These are phyloP conservation scores for Stachybotrys chartarum DNA, from an alignment of 2,329 filamentous ascomycete genomes.

Conservation along the genomic window DNA sequence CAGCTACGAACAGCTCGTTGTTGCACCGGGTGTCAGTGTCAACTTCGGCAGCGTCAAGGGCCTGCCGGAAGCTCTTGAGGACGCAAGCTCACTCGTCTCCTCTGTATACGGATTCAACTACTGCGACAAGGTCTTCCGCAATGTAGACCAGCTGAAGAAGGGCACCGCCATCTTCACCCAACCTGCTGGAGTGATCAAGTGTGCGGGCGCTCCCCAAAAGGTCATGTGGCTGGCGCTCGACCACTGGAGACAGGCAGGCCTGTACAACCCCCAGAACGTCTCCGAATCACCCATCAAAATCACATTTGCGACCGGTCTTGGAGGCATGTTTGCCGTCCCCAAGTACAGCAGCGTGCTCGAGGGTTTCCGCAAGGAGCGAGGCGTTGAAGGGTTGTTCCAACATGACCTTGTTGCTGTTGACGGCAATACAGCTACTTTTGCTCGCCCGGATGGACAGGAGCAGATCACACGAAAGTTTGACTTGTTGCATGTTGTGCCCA, in stretches of 20 bases:
- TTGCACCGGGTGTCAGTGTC: slow-evolving; percentile 50
- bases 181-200: slow-evolving; percentile 51
- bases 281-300: slow-evolving; percentile 39
- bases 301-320: slow-evolving; percentile 47
- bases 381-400: slow-evolving; percentile 51
- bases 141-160: slow-evolving; percentile 37
- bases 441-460: slow-evolving; percentile 31
- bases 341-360: slow-evolving; percentile 51
- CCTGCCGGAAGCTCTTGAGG: slow-evolving; percentile 46
- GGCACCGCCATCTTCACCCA: slow-evolving; percentile 54
- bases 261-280: slow-evolving; percentile 36
- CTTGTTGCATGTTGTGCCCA: slow-evolving; percentile 49
- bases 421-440: slow-evolving; percentile 46
- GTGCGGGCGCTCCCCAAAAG: slow-evolving; percentile 55
- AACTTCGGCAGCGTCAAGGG: slow-evolving; percentile 49
- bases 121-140: slow-evolving; percentile 44
- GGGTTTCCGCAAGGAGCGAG: slow-evolving; percentile 42
- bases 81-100: slow-evolving; percentile 40
- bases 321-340: slow-evolving; percentile 52
- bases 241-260: slow-evolving; percentile 46
- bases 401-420: slow-evolving; percentile 48
- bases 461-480: slow-evolving; percentile 42
- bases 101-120: slow-evolving; percentile 52
- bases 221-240: slow-evolving; percentile 56
- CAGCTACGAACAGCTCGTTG: slow-evolving; percentile 57